Percentiles rank a stretch among this genome's conserved stretches.
Conservation (phyloP, 352 stramenopile species). For the Pythium scleroteichum region DNA sequence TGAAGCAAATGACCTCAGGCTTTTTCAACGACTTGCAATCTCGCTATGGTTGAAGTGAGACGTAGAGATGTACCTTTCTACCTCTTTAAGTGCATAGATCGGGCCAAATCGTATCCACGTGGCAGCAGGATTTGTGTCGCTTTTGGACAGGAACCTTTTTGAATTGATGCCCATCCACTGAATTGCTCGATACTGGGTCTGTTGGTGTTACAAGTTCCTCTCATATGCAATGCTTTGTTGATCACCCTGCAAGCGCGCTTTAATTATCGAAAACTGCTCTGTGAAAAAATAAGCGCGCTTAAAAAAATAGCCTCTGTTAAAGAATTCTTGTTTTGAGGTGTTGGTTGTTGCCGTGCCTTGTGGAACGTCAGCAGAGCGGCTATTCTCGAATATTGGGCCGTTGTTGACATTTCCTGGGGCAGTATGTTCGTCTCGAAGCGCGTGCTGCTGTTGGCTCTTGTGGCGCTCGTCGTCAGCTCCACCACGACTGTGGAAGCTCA, state of each 20-base stretch:
- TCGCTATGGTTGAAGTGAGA: slow-evolving; percentile 54
- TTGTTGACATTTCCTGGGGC: background rate
- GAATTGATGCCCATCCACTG: slow-evolving; percentile 4
- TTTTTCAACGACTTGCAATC: slow-evolving; percentile 88
- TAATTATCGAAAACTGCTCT: too few relatives aligned
- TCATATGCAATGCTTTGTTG: background rate
- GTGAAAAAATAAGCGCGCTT: slow-evolving; percentile 27
- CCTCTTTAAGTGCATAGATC: slow-evolving; percentile 24
- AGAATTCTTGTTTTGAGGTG: too few relatives aligned
- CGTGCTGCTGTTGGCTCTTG: slow-evolving; percentile 64
- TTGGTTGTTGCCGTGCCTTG: background rate
- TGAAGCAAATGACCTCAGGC: slow-evolving; percentile 89
- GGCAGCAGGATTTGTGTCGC: slow-evolving; percentile 28
- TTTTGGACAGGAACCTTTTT: slow-evolving; percentile 27
- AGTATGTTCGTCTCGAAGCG: slow-evolving; percentile 57
- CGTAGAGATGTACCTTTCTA: slow-evolving; percentile 14
- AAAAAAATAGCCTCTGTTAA: slow-evolving; percentile 20
- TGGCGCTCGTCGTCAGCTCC: slow-evolving; percentile 52
- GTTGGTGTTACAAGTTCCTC: background rate
- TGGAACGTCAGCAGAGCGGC: slow-evolving; percentile 20
- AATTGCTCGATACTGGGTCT: background rate
- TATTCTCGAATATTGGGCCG: slow-evolving; percentile 36
- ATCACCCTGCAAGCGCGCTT: slow-evolving; percentile 21
- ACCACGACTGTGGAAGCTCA: slow-evolving; percentile 41
- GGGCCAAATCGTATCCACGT: slow-evolving; percentile 31